Percentiles rank a stretch among this genome's conserved stretches.
These are phyloP conservation scores for Nicotiana tomentosiformis DNA, from an alignment of 257 asterid species.

Conservation along the genomic window DNA sequence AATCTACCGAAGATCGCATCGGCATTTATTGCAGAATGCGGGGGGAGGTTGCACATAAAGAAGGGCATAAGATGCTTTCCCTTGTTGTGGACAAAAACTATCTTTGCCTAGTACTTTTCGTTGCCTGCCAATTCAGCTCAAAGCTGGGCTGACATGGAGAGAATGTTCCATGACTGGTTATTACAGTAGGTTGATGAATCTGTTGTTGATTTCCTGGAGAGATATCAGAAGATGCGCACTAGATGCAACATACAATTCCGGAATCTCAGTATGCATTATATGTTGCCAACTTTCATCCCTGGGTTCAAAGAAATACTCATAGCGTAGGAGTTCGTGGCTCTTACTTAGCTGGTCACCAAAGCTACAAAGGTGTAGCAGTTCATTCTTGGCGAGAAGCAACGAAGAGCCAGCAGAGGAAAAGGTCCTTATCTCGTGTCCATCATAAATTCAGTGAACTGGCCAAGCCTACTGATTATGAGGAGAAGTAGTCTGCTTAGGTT, in stretches of 20 bases:
- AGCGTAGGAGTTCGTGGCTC: neutral
- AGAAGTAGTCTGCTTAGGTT: neutral
- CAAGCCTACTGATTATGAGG: neutral
- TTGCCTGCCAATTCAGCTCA: neutral
- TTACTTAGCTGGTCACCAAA: too few relatives aligned
- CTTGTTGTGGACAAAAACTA: too few relatives aligned
- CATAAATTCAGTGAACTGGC: neutral
- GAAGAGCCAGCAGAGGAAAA: neutral
- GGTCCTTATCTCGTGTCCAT: neutral
- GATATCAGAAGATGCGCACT: neutral
- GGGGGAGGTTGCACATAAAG: too few relatives aligned
- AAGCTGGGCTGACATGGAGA: neutral
- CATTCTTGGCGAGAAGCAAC: too few relatives aligned
- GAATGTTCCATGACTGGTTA: neutral
- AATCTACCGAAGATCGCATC: neutral
- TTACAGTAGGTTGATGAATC: neutral
- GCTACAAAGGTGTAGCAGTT: too few relatives aligned
- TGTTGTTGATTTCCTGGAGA: neutral
- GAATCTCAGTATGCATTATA: neutral
- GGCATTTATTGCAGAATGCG: too few relatives aligned
- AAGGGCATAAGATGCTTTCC: too few relatives aligned
- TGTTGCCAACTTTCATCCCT: neutral
- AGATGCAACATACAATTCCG: neutral
- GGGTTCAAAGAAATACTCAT: conserved; percentile 2
- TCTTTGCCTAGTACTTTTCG: neutral